phyloP scores from a whole-genome alignment of 2,329 filamentous ascomycete species.

The Diaporthe citriasiana region DNA sequence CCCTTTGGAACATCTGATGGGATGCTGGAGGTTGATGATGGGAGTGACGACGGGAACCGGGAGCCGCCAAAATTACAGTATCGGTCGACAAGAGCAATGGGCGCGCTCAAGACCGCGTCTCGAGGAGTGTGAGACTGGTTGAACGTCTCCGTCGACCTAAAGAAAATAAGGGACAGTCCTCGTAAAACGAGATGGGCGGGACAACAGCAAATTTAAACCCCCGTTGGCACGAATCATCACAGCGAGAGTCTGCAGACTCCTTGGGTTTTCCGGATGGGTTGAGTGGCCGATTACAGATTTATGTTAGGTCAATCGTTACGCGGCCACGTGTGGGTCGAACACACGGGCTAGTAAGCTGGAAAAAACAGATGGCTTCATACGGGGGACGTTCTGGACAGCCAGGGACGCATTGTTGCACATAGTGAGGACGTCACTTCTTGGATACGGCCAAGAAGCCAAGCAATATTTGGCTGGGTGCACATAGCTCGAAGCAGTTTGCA shows the following conservation, averaged over 20 bases:
- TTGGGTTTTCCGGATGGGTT: not conserved
- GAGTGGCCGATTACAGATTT: not conserved
- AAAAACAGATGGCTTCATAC: not conserved
- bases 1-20: conserved; percentile 11
- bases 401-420: conserved; percentile 10
- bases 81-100: conserved; percentile 56
- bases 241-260: not conserved
- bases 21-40: conserved; percentile 58
- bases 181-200: not conserved
- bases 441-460: not conserved
- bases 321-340: not conserved
- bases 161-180: not conserved
- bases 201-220: not conserved
- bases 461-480: not conserved
- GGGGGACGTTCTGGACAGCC: not conserved
- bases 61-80: conserved; percentile 56
- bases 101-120: conserved; percentile 38
- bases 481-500: not conserved
- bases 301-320: not conserved
- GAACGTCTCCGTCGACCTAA: not conserved
- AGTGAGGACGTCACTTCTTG: conserved; percentile 13
- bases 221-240: not conserved
- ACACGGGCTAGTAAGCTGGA: not conserved
- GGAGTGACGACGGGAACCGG: conserved; percentile 53
- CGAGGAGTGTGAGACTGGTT: not conserved